Evolutionary conservation across 495 filamentous ascomycete genomes (phyloP).

Genomic region (Penicillium coprophilum): DNA sequence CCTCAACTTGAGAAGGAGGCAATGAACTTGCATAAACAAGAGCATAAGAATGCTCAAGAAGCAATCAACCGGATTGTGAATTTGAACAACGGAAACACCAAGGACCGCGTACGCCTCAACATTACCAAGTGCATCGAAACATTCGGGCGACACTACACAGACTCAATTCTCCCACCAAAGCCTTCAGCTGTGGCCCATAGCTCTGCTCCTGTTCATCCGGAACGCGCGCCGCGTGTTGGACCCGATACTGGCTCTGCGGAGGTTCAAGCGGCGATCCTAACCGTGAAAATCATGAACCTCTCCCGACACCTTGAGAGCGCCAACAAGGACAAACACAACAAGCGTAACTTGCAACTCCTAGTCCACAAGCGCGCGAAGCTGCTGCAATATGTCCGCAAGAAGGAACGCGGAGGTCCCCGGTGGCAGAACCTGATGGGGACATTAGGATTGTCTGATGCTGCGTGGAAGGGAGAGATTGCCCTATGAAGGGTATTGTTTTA

Average conservation of each 20-base stretch:
- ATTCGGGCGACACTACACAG: conserved; percentile 92
- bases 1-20: conserved; percentile 43
- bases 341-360: conserved; percentile 79
- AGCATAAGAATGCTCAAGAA: conserved; percentile 42
- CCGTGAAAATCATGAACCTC: conserved; percentile 84
- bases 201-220: conserved; percentile 26
- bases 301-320: conserved; percentile 55
- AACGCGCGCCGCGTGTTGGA: conserved; percentile 69
- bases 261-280: conserved; percentile 97
- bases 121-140: conserved; percentile 77
- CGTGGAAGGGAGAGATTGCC: conserved; percentile 83
- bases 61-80: conserved; percentile 76
- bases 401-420: conserved; percentile 85
- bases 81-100: conserved; percentile 69
- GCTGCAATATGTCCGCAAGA: conserved; percentile 77
- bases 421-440: conserved; percentile 81
- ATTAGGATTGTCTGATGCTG: conserved; percentile 80
- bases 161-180: conserved; percentile 60
- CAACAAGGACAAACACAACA: conserved; percentile 85
- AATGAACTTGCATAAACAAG: conserved; percentile 27
- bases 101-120: conserved; percentile 76
- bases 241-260: conserved; percentile 91
- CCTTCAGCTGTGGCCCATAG: conserved; percentile 34
- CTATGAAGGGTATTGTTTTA: conserved; percentile 46
- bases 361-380: conserved; percentile 89